Base-by-base conservation (phyloP, 495 filamentous ascomycete genomes). In the Beverwykella pulmonaria region DNA sequence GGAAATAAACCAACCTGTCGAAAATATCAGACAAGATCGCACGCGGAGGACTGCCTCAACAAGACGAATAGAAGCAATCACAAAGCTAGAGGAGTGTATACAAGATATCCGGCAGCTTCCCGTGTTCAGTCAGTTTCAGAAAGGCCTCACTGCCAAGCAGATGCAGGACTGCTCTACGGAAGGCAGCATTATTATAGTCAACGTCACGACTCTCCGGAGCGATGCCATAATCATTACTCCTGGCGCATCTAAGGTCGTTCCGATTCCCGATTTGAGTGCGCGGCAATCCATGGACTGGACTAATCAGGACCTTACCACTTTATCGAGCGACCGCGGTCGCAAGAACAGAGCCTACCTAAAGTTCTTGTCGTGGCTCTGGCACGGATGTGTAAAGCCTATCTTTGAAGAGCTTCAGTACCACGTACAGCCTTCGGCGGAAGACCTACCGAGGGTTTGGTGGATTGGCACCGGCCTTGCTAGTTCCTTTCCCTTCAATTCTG, bases 401-500 rank as follows among this genome's bases (percentile, higher is more conserved):
- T 25, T 69, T 1, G 52, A 52, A 2, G 41, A 36, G n/a, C 25
- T 44, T 22, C 25, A 29, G 8, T 57, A 14, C 26, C 2, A 23
- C 26, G 27, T 25, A n/a, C 53, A 52, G 52, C 46, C 30, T 19
- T 49, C 50, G 1, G 53, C 4, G 41, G 27, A 59, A 8, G 53
- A 50, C 39, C 27, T 59, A 22, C 61, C 66, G 14, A 32, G 61
- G 17, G 41, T 69, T 6, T 65, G 66, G 66, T 65, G 66, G 66
- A 59, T 64, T 27, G 61, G 61, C 23, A 63, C 66, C 2, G 66
- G 66, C 8, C 39, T 65, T 41, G 52, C 46, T 20, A 69, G 66
- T 23, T 52, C 41, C 2, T 57, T 70, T 20, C 68, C 68, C 10
- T 67, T 70, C 41, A 63, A 70, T 63, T 17, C 68, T 58, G 68